A percentile compares a stretch with the other conserved stretches of the same genome.
Evolutionary conservation across 2,329 filamentous ascomycete species (phyloP).

Genomic region (Trichoderma koningiopsis): DNA sequence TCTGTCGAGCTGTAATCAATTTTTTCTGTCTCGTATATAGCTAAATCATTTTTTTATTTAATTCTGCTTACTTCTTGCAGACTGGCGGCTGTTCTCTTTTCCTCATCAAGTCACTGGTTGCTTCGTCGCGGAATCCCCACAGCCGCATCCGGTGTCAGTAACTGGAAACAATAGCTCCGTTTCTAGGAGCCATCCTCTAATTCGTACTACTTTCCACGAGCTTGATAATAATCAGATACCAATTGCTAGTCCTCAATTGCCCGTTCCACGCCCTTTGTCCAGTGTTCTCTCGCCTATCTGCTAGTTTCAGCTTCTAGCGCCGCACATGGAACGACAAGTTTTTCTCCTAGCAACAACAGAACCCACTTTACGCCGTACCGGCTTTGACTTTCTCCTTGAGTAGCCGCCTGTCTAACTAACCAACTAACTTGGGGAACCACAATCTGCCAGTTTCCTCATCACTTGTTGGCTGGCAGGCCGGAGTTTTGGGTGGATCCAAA

Average conservation of each 20-base stretch:
- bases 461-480: not conserved
- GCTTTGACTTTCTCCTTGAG: constrained; percentile 18
- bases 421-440: too few species aligned
- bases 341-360: not conserved
- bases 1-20: not conserved
- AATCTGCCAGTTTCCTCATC: not conserved
- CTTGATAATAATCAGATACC: not conserved
- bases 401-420: constrained; percentile 10
- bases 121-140: not conserved
- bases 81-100: not conserved
- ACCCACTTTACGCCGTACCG: constrained; percentile 22
- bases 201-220: not conserved
- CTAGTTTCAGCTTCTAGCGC: constrained; percentile 1
- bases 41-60: too few species aligned
- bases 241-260: not conserved
- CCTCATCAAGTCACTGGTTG: not conserved
- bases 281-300: not conserved
- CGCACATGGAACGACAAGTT: not conserved
- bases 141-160: not conserved
- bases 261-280: not conserved
- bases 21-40: not conserved
- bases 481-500: not conserved
- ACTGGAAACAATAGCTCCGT: not conserved
- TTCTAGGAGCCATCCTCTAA: not conserved
- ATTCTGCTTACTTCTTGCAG: too few species aligned